Conservation (phyloP, 768 basidiomycete genomes). For the Pulveroboletus sp. region DNA sequence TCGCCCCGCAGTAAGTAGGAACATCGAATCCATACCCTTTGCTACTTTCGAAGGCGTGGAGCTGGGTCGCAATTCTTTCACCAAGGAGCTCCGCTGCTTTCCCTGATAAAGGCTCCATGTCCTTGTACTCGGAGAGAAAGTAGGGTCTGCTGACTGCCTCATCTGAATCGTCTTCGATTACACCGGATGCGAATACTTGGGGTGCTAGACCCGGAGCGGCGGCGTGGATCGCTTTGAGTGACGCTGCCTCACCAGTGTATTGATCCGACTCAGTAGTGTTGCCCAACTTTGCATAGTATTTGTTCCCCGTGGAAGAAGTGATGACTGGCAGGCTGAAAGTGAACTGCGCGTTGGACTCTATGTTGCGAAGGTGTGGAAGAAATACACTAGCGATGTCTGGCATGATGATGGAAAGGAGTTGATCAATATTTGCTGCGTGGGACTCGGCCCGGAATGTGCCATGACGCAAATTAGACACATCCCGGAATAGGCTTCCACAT, state of each 20-base stretch:
- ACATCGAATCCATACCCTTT: constrained; percentile 68
- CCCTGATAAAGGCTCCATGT: constrained; percentile 46
- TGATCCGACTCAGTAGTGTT: constrained; percentile 54
- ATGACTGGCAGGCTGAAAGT: constrained; percentile 44
- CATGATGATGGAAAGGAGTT: constrained; percentile 18
- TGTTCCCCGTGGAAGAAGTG: constrained; percentile 52
- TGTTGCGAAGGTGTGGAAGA: constrained; percentile 40
- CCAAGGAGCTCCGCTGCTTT: constrained; percentile 51
- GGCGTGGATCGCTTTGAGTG: constrained; percentile 56
- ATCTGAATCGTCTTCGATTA: constrained; percentile 26
- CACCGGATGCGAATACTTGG: constrained; percentile 48
- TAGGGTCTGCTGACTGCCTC: constrained; percentile 45
- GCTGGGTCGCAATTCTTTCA: constrained; percentile 59
- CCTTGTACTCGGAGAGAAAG: constrained; percentile 76
- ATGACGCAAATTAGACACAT: too few relatives aligned
- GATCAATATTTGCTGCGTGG: too few relatives aligned
- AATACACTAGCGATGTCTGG: constrained; percentile 27
- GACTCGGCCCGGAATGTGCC: too few relatives aligned
- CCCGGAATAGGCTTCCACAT: too few relatives aligned
- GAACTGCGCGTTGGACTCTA: constrained; percentile 54
- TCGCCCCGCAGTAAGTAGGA: constrained; percentile 76
- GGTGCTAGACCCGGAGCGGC: constrained; percentile 74
- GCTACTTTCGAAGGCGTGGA: constrained; percentile 55
- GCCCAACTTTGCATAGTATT: constrained; percentile 66
- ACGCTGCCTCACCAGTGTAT: constrained; percentile 65